These are phyloP conservation scores for Pichia paraexigua DNA, from an alignment of 805 yeast genomes.

Conservation along the genomic window DNA sequence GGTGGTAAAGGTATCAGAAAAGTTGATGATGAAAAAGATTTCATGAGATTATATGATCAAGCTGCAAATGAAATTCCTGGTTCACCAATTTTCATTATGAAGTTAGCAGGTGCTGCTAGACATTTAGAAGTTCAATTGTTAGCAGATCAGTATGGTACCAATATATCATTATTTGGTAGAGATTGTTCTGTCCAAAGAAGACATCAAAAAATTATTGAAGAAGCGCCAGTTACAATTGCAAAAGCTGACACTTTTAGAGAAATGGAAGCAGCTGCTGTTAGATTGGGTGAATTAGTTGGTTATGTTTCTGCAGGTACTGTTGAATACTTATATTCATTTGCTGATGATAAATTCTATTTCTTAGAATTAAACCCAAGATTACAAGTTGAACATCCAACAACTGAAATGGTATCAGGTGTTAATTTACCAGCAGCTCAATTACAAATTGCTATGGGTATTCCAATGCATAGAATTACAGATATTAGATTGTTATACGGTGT, in stretches of 20 bases:
- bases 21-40: conserved; percentile 79
- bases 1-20: conserved; percentile 99
- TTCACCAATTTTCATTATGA: conserved; percentile 96
- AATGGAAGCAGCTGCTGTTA: conserved; percentile 97
- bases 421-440: conserved; percentile 97
- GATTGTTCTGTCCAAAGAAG: conserved; percentile 99
- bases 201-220: conserved; percentile 98
- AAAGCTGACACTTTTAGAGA: conserved; percentile 72
- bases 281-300: conserved; percentile 94
- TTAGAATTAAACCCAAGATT: conserved; percentile 96
- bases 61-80: conserved; percentile 98
- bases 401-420: conserved; percentile 99
- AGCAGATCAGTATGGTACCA: conserved; percentile 98
- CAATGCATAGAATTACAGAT: conserved; percentile 89
- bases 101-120: conserved; percentile 94
- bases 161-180: conserved; percentile 94
- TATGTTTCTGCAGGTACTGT: conserved; percentile 99
- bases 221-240: conserved; percentile 97
- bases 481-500: conserved; percentile 91
- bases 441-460: conserved; percentile 99
- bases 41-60: conserved; percentile 71
- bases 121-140: conserved; percentile 96
- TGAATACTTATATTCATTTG: conserved; percentile 90
- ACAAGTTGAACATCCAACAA: conserved; percentile 99
- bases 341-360: conserved; percentile 92